Evolutionary conservation across 1,284 basidiomycete species (phyloP), one percentile per base, ranked within the genome.

Genomic region (Cryptococcus sp.): DNA sequence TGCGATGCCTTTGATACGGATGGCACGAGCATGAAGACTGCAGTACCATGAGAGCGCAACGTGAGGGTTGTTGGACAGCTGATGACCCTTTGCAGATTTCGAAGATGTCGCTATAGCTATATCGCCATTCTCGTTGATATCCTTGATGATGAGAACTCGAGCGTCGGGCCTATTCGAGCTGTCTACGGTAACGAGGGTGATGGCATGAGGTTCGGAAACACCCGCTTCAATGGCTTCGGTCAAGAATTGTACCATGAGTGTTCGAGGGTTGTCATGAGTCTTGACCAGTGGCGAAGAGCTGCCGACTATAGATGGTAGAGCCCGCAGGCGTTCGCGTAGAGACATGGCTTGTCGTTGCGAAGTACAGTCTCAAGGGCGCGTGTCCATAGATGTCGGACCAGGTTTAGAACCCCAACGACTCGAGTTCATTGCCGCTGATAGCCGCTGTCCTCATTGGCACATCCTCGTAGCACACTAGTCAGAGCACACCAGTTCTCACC

Each of bases 131-230:
- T 16, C 14, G 14, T 31, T 28, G 19, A 49, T n/a, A 24, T 49
- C 47, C 22, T 49, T 49, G 47, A 49, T 49, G 23, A 41, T 42
- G 4, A 49, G 39, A 3, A 49, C 47, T 24, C 47, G 36, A 18
- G 47, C 36, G 25, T 49, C 47, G 4, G 47, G 47, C 4, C 22
- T 22, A 11, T 24, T 21, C 3, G 16, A 10, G 7, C 13, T 21
- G 37, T 49, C 47, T 9, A 49, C 39, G 7, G 47, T 49, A 36
- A 13, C 13, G 3, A 49, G 36, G 21, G 47, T 49, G 22, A 49
- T 41, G 39, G 36, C 37, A 36, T 49, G 47, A 14, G 47, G 47
- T 28, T 49, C 47, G 39, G 47, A 39, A 31, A 49, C 32, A n/a
- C 39, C 47, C 3, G 18, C 23, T 14, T 49, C 47, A 4, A 49